Conservation (phyloP, 1,284 basidiomycete species). For the Moesziomyces parantarcticus region DNA sequence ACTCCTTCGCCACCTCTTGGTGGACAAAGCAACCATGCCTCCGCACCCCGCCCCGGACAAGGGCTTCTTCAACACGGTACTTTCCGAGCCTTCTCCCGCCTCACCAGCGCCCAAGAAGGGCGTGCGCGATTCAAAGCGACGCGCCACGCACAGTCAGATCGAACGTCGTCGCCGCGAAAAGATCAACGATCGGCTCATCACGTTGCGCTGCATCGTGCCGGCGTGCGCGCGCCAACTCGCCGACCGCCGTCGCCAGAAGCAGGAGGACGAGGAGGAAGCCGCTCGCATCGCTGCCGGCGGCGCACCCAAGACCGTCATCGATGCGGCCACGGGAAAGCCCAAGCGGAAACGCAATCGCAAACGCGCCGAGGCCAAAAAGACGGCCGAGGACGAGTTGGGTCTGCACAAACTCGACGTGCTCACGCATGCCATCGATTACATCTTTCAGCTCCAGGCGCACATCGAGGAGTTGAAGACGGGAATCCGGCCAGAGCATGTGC, state of each 20-base stretch:
- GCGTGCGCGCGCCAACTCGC: conserved; percentile 61
- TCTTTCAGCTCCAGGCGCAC: conserved; percentile 57
- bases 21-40: conserved; percentile 32
- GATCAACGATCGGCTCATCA: conserved; percentile 67
- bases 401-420: conserved; percentile 62
- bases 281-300: conserved; percentile 44
- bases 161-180: conserved; percentile 65
- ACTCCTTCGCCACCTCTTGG: conserved; percentile 16
- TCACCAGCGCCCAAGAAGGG: conserved; percentile 33
- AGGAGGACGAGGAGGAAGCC: conserved; percentile 52
- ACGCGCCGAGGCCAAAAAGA: conserved; percentile 42
- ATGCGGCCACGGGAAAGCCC: conserved; percentile 50
- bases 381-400: conserved; percentile 56
- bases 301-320: conserved; percentile 45
- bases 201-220: conserved; percentile 59
- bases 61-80: conserved; percentile 50
- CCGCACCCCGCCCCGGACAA: conserved; percentile 24
- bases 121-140: conserved; percentile 52
- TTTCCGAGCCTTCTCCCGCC: conserved; percentile 12
- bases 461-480: conserved; percentile 57
- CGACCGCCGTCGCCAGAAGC: conserved; percentile 45
- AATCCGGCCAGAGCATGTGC: conserved; percentile 16
- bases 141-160: conserved; percentile 64
- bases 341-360: conserved; percentile 58
- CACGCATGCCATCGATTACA: conserved; percentile 63